Conservation (phyloP, 2,329 filamentous ascomycete species). For the Westerdykella aurantiaca region DNA sequence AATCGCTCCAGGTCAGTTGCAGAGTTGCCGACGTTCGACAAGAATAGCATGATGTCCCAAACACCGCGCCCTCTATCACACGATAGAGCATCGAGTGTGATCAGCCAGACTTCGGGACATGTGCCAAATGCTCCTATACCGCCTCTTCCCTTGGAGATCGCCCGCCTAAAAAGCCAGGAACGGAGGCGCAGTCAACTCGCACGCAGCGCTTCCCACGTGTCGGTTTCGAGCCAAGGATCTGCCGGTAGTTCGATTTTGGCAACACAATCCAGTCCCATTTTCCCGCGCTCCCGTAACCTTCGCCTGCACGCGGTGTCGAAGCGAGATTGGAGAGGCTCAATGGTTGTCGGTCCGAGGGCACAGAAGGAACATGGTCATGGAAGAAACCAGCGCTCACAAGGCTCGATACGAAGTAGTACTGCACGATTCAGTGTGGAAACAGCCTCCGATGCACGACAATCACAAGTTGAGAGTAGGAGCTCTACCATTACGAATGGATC, state of each 20-base stretch:
- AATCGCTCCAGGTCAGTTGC: conserved; percentile 24
- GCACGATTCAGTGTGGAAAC: conserved; percentile 7
- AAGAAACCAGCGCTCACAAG: conserved; percentile 10
- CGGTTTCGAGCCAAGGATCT: conserved; percentile 38
- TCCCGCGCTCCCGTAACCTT: conserved; percentile 17
- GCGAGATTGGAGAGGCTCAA: conserved; percentile 31
- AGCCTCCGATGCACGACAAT: conserved; percentile 2
- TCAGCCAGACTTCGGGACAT: conserved; percentile 26
- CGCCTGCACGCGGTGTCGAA: conserved; percentile 34
- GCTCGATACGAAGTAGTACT: conserved; percentile 10
- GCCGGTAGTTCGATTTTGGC: conserved; percentile 39
- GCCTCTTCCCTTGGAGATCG: conserved; percentile 36
- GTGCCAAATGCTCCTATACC: conserved; percentile 41
- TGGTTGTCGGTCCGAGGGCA: conserved; percentile 27
- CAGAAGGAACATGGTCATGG: conserved; percentile 19
- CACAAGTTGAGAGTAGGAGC: conserved; percentile 5
- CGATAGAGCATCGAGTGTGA: conserved; percentile 22
- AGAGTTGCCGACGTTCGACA: conserved; percentile 12
- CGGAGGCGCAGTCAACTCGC: conserved; percentile 20
- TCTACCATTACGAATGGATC: conserved; percentile 10
- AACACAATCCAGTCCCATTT: conserved; percentile 32
- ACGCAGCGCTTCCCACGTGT: conserved; percentile 33
- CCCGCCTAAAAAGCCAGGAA: conserved; percentile 20
- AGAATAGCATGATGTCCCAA: conserved; percentile 2
- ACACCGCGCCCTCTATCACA: conserved; percentile 16